Evolutionary conservation across 352 stramenopile genomes (phyloP), one percentile per base, ranked within the genome.

Genomic region (Pythium guiyangense): DNA sequence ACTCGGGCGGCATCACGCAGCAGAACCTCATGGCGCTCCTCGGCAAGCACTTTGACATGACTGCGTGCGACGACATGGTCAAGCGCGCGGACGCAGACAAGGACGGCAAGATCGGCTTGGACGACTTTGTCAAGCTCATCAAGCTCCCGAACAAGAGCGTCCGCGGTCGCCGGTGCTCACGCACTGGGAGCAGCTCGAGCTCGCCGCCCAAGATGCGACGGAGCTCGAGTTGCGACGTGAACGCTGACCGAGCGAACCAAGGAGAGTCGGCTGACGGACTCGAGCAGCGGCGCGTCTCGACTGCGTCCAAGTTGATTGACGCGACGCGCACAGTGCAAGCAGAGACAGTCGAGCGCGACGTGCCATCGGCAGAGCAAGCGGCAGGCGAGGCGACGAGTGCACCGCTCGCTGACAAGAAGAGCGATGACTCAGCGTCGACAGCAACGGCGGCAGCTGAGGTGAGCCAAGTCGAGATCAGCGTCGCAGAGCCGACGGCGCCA

Each of bases 81-180:
- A 82, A 74, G 54, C 75, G 66, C 12, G 71, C 70, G 0, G 81
- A 92, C 37, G 53, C 51, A 1, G 79, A 90, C 66, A 74, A 78
- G 37, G 81, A 92, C 42, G 81, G 81, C 53, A 85, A 84, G 50
- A 69, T 90, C 22, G 77, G 79, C 26, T 88, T 83, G 27, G 67
- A 85, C 2, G 81, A 92, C 59, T 92, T 90, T 53, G 64, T 64
- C 37, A 86, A 85, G 29, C 79, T 92, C 66, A 70, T 91, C 59
- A 84, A 79, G 31, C 31, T 37, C 31, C 31, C 31, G 31, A 37
- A 10, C 31, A 37, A 37, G 11, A 11, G 4, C 31, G 8, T 6
- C 31, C 31, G 8, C 8, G 31, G 31, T 37, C 31, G 8, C 31
- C 31, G 31, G 31, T 37, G 9, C 31, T 37, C 31, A 10, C 31